Evolutionary conservation across 2,329 filamentous ascomycete species (phyloP), one percentile per base, ranked within the genome.

Genomic region (Lecanicillium sp.): DNA sequence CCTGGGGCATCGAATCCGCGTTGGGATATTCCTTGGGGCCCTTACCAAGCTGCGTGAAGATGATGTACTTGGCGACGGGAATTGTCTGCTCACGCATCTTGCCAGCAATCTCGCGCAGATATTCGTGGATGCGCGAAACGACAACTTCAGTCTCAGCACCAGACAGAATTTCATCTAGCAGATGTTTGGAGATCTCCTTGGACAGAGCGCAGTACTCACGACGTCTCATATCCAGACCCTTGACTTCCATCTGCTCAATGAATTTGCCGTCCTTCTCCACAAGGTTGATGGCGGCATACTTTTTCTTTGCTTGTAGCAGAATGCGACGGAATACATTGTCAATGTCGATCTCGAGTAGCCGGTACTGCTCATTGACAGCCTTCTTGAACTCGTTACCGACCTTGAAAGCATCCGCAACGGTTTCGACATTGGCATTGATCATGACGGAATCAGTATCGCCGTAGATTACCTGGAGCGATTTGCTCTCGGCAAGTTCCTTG

Each of bases 401-500:
- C 62, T 87, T 90, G 58, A 96, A 72, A 2, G 93, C 93, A 59
- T 95, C 90, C 26, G 87, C 82, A 24, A 97, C 86, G 56, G 87
- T 95, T 67, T 96, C 88, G 48, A 93, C 90, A 61, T 97, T 97
- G 54, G 93, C 95, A 62, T 98, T 98, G 73, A 98, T 97, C 93
- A 98, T 98, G 69, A 98, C 93, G 8, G 93, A 98, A 68, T 98
- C 93, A 11, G 93, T 98, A 68, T 98, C 93, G 71, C 93, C 93
- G 59, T 98, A 98, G 54, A 98, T 97, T 64, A 98, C 93, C 60
- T 93, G 87, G 24, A 98, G 78, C 51, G 90, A 84, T 57, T 87
- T 90, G 59, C 82, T 87, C 68, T 98, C 93, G 9, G 93, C 93
- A 52, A 98, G 79, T 46, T 95, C 90, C 67, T 97, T 98, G 49